Evolutionary conservation across 139 green algal genomes (phyloP).

Genomic region (Micractinium conductrix): DNA sequence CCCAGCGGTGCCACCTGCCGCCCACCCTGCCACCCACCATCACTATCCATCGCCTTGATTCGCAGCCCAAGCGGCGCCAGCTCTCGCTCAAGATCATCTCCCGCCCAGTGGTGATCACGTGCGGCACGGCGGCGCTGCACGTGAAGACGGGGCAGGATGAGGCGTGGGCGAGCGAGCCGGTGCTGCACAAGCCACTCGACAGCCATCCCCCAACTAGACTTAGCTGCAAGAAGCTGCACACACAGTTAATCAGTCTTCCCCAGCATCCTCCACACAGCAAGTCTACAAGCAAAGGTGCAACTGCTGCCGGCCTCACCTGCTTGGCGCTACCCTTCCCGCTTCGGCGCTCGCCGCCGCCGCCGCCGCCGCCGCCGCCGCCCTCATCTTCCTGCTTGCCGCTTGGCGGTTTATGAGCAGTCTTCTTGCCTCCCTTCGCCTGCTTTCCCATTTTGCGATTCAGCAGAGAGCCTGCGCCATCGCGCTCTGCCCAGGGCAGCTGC

Average conservation of each 20-base stretch:
- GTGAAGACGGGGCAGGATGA: background rate
- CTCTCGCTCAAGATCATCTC: slow-evolving; percentile 36
- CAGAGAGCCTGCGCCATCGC: no score
- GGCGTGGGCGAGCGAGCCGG: no score
- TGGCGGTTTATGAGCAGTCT: background rate
- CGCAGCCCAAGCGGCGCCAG: slow-evolving; percentile 44
- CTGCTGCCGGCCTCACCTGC: no score
- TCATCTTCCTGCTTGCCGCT: background rate
- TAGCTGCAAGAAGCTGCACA: background rate
- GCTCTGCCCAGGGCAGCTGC: no score
- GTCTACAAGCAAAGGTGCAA: background rate
- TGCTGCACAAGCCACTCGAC: background rate
- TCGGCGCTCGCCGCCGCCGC: background rate
- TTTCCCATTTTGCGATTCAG: no score
- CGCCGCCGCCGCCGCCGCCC: background rate
- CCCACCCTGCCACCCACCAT: no score
- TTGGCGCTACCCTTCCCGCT: no score
- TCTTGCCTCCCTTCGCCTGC: background rate
- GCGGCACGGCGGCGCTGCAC: slow-evolving; percentile 1
- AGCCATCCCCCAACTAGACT: no score
- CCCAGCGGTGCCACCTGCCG: no score
- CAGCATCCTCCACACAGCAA: no score
- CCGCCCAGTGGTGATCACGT: background rate
- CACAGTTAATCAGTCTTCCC: background rate
- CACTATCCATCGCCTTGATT: slow-evolving; percentile 46